phyloP scores from a whole-genome alignment of 768 basidiomycete species.

The Polyporus arcularius region DNA sequence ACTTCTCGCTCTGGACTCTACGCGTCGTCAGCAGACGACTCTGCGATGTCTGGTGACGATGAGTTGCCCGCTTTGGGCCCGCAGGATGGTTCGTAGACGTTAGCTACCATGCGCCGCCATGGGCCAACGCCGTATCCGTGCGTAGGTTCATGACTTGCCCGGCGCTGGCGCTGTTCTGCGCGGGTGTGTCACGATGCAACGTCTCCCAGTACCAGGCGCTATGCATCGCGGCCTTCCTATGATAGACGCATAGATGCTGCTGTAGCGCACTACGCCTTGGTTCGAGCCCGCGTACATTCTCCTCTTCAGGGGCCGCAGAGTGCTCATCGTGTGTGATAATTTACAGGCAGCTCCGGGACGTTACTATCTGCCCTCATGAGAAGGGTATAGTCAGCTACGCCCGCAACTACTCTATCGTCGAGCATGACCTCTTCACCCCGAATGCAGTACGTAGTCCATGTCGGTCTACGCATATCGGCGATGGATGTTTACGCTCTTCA shows the following conservation, averaged over 20 bases:
- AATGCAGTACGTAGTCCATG: conserved; percentile 42
- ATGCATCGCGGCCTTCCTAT: too few species aligned
- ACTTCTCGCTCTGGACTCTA: too few species aligned
- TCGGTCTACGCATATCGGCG: conserved; percentile 1
- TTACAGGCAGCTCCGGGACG: conserved; percentile 73
- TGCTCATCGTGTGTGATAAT: conserved; percentile 6
- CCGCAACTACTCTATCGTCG: conserved; percentile 51
- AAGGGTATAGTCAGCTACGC: conserved; percentile 67
- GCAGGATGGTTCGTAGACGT: background rate
- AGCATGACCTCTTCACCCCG: conserved; percentile 56
- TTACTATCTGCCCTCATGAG: conserved; percentile 72
- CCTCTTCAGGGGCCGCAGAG: background rate
- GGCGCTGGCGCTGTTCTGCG: background rate
- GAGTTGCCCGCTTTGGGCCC: too few species aligned
- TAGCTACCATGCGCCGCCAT: background rate
- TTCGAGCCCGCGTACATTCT: background rate
- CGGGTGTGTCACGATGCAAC: too few species aligned
- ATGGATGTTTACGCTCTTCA: background rate
- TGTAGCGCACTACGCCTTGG: too few species aligned
- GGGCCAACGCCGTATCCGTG: too few species aligned
- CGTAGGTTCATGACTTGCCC: background rate
- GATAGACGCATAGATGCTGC: too few species aligned
- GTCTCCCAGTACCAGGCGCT: too few species aligned
- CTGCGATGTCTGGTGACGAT: too few species aligned
- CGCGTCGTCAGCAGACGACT: too few species aligned